phyloP scores from a whole-genome alignment of 805 yeast species.

The Metschnikowia arizonensis region DNA sequence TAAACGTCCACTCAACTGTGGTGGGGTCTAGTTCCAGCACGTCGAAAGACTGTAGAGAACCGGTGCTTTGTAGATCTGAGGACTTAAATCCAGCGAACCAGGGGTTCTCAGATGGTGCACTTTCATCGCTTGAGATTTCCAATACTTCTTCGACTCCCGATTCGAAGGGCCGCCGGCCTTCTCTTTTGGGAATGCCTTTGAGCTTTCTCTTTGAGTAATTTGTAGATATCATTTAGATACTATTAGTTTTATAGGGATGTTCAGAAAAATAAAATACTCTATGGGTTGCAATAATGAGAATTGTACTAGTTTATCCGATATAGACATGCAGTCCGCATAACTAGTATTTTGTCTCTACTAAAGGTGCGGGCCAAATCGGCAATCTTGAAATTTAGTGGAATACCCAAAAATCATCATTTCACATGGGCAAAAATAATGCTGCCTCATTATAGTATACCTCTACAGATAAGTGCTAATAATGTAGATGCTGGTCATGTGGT shows the following conservation, averaged over 20 bases:
- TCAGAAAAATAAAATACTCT: not conserved
- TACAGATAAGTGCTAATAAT: no score
- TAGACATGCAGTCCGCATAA: slow-evolving; percentile 2
- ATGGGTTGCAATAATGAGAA: not conserved
- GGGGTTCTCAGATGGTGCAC: not conserved
- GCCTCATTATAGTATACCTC: no score
- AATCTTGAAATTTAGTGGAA: not conserved
- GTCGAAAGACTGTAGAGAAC: not conserved
- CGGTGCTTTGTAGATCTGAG: not conserved
- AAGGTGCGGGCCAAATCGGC: not conserved
- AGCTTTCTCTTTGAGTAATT: slow-evolving; percentile 6
- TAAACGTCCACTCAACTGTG: slow-evolving; percentile 11
- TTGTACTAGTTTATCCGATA: not conserved
- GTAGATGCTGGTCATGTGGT: not conserved
- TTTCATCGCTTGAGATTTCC: not conserved
- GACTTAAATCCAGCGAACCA: not conserved
- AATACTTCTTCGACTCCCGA: slow-evolving; percentile 3
- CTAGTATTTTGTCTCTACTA: not conserved
- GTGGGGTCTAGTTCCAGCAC: slow-evolving; percentile 5
- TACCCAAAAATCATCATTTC: no score
- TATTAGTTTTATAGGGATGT: not conserved
- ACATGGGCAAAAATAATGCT: no score
- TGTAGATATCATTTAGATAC: not conserved
- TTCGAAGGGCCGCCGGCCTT: slow-evolving; percentile 11
- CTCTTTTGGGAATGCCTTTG: slow-evolving; percentile 7